Evolutionary conservation across 257 asterid species (phyloP).

Genomic region (Salvia miltiorrhiza): DNA sequence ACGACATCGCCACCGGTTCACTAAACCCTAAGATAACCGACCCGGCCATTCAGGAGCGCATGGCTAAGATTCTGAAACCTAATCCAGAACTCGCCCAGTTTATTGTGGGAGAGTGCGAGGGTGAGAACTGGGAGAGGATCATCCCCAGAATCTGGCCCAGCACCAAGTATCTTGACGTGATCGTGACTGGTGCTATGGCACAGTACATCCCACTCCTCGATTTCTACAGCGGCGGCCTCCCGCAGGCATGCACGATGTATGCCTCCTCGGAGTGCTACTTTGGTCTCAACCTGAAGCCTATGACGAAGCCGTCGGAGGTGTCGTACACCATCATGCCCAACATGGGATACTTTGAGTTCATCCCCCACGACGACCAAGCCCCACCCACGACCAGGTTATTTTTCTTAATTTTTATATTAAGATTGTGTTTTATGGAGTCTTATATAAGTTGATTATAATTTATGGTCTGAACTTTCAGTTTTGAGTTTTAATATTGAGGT

Average conservation of each 20-base stretch:
- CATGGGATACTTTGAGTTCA: conserved; percentile 86
- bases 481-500: too few relatives aligned
- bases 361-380: conserved; percentile 48
- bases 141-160: conserved; percentile 81
- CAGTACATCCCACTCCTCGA: conserved; percentile 79
- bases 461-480: too few relatives aligned
- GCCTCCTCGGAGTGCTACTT: conserved; percentile 89
- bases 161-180: conserved; percentile 68
- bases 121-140: conserved; percentile 65
- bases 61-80: conserved; percentile 41
- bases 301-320: conserved; percentile 55
- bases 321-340: conserved; percentile 87
- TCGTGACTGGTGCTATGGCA: conserved; percentile 91
- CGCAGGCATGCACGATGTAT: conserved; percentile 72
- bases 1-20: conserved; percentile 53
- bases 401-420: too few relatives aligned
- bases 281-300: conserved; percentile 68
- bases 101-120: conserved; percentile 48
- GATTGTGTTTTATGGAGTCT: too few relatives aligned
- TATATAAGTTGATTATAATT: too few relatives aligned
- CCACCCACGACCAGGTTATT: too few relatives aligned
- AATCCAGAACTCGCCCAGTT: conserved; percentile 46
- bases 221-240: conserved; percentile 73
- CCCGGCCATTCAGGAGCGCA: conserved; percentile 26
- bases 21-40: conserved; percentile 52